Evolutionary conservation across 2,329 filamentous ascomycete genomes (phyloP).

Genomic region (Pseudogymnoascus sp.): DNA sequence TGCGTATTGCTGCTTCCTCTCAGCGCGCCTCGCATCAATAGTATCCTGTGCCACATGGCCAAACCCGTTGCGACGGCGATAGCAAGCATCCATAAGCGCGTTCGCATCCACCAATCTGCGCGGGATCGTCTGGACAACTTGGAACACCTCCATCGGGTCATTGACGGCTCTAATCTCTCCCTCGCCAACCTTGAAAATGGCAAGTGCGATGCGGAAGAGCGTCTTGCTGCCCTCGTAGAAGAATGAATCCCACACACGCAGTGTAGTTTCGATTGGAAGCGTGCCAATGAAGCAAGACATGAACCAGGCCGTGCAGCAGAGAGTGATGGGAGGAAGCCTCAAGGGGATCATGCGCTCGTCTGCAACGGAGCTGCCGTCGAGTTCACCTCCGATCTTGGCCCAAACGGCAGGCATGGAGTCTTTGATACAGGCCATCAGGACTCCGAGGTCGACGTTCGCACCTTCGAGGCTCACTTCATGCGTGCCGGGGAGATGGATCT

Average conservation of each 20-base stretch:
- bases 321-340: slow-evolving; percentile 76
- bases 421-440: slow-evolving; percentile 79
- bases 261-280: slow-evolving; percentile 80
- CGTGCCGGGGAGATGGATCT: slow-evolving; percentile 79
- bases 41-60: slow-evolving; percentile 72
- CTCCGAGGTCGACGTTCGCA: slow-evolving; percentile 87
- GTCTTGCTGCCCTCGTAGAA: slow-evolving; percentile 95
- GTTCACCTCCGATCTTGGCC: slow-evolving; percentile 76
- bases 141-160: slow-evolving; percentile 93
- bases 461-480: slow-evolving; percentile 86
- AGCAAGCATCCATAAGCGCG: slow-evolving; percentile 71
- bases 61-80: slow-evolving; percentile 71
- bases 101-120: slow-evolving; percentile 76
- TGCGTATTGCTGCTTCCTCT: slow-evolving; percentile 47
- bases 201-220: slow-evolving; percentile 81
- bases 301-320: slow-evolving; percentile 94
- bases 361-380: slow-evolving; percentile 38
- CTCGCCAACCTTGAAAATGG: slow-evolving; percentile 86
- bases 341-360: slow-evolving; percentile 21
- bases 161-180: slow-evolving; percentile 66
- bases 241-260: slow-evolving; percentile 91
- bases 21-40: slow-evolving; percentile 67
- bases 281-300: slow-evolving; percentile 96
- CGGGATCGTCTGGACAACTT: slow-evolving; percentile 82
- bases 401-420: slow-evolving; percentile 78